Evolutionary conservation across 2,329 filamentous ascomycete species (phyloP), one percentile per base, ranked within the genome.

Genomic region (Aotearoamyces nothofagi): DNA sequence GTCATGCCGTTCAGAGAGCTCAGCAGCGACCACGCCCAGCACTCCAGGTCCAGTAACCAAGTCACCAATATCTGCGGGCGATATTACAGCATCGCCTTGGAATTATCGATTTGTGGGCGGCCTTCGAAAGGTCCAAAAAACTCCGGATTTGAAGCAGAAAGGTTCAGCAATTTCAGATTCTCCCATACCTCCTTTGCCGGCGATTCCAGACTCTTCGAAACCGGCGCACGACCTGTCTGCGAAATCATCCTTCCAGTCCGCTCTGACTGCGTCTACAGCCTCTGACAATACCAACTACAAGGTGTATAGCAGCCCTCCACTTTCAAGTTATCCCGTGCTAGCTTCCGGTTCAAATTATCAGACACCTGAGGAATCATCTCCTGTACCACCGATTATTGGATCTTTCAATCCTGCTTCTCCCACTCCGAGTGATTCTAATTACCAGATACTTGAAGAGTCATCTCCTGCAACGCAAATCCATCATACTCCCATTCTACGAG

Each of bases 401-500:
- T n/a, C n/a, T n/a, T n/a, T n/a, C n/a, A n/a, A n/a, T n/a, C n/a
- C n/a, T n/a, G n/a, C n/a, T n/a, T n/a, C n/a, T n/a, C n/a, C n/a
- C n/a, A n/a, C n/a, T n/a, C n/a, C n/a, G n/a, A n/a, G n/a, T n/a
- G n/a, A 42, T 20, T 45, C 41, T 24, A 73, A 73, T 40, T 60
- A 66, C 42, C 56, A 61, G 36, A 44, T 71, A 14, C 47, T 66
- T 25, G 60, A 57, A 24, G 56, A 58, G 25, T 63, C 66, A 2
- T 69, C 66, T 1, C 61, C 60, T 9, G 45, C 51, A 2, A 52
- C 56, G 17, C 9, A 25, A 13, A n/a, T 15, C n/a, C n/a, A n/a
- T n/a, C n/a, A n/a, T n/a, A n/a, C 34, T 29, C 34, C 36, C 9
- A 22, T 39, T 23, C 33, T 32, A 17, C 33, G 35, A 3, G 37